phyloP scores from a whole-genome alignment of 345 rosid genomes.

The Eucalyptus cloeziana region DNA sequence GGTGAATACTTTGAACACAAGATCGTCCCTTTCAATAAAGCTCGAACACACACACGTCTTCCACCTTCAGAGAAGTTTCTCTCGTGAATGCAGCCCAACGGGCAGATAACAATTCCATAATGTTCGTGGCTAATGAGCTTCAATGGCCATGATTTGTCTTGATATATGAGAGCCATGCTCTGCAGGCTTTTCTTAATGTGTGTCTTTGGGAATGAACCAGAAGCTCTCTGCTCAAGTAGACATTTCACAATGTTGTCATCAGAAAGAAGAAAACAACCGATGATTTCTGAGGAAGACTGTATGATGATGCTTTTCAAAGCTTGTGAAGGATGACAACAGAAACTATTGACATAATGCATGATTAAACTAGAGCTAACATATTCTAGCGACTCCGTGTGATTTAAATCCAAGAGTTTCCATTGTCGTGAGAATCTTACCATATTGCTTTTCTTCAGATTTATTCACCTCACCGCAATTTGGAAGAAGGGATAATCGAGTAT shows the following conservation, averaged over 20 bases:
- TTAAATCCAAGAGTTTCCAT: not conserved
- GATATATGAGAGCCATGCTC: not conserved
- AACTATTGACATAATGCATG: not conserved
- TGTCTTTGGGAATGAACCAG: not conserved
- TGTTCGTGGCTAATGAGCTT: not conserved
- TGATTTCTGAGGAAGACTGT: not conserved
- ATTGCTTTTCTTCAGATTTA: not conserved
- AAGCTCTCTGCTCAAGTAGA: not conserved
- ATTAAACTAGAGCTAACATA: not conserved
- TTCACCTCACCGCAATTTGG: not conserved
- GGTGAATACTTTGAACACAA: too few relatives aligned
- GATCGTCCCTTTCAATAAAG: too few relatives aligned
- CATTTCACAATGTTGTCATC: not conserved
- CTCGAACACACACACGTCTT: not conserved
- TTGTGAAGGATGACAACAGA: not conserved
- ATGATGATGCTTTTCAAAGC: not conserved
- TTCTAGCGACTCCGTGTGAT: not conserved
- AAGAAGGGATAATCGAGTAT: not conserved
- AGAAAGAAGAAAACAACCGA: not conserved
- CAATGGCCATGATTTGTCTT: not conserved
- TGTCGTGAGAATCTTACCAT: not conserved
- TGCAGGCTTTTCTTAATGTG: not conserved
- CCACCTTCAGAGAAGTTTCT: not conserved
- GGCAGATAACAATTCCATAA: not conserved
- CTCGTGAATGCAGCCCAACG: not conserved